Percentiles rank a stretch among this genome's conserved stretches.
These are phyloP conservation scores for Chytriomyces hyalinus DNA, from an alignment of 192 early-diverging fungal genomes.

Conservation along the genomic window DNA sequence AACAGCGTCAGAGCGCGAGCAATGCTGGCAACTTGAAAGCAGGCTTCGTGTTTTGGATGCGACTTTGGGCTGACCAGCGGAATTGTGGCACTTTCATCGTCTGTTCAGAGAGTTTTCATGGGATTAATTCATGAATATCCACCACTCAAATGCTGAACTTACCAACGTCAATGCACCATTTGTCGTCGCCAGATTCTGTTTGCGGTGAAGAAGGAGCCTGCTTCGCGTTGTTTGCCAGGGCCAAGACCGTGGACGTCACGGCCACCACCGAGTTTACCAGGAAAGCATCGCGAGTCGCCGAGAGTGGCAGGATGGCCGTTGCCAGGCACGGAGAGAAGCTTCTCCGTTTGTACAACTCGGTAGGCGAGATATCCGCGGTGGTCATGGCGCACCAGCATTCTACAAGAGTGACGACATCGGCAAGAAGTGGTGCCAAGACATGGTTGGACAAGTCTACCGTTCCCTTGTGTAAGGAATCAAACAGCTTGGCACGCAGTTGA, in stretches of 20 bases:
- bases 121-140: too few species aligned
- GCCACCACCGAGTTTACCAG: background rate
- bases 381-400: constrained; percentile 8
- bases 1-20: background rate
- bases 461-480: background rate
- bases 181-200: background rate
- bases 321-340: background rate
- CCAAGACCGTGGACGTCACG: background rate
- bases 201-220: background rate
- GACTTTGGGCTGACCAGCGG: background rate
- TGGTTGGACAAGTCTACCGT: background rate
- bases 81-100: background rate
- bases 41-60: background rate
- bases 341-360: background rate
- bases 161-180: constrained; percentile 18
- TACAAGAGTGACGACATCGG: background rate
- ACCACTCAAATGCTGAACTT: background rate
- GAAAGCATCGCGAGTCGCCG: constrained; percentile 7
- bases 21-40: background rate
- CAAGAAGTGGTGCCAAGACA: too few species aligned
- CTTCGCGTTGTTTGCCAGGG: background rate
- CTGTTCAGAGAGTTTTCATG: background rate
- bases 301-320: background rate
- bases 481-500: background rate
- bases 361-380: background rate